Percentiles rank a stretch among this genome's conserved stretches.
phyloP scores from a whole-genome alignment of 768 basidiomycete species.

The Leccinum variicolor region DNA sequence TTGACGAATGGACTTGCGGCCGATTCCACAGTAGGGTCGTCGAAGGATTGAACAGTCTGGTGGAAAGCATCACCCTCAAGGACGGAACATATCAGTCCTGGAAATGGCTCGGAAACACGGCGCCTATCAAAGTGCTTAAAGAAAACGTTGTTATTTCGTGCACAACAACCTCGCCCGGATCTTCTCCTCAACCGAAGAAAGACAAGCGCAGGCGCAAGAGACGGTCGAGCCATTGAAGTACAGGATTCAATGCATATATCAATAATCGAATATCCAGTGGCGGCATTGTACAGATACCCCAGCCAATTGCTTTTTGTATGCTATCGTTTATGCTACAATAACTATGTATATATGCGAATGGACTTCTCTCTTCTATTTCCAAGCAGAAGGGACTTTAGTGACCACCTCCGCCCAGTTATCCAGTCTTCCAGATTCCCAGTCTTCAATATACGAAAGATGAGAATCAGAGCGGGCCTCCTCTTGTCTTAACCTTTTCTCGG shows the following conservation, averaged over 20 bases:
- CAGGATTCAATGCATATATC: neutral
- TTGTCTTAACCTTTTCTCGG: slow-evolving; percentile 76
- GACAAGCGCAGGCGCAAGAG: slow-evolving; percentile 27
- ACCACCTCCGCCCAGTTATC: slow-evolving; percentile 66
- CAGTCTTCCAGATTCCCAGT: slow-evolving; percentile 74
- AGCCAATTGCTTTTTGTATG: neutral
- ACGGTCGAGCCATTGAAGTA: slow-evolving; percentile 26
- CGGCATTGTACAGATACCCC: neutral
- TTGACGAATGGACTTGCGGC: slow-evolving; percentile 50
- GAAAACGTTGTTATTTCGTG: slow-evolving; percentile 35
- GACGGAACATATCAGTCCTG: slow-evolving; percentile 41
- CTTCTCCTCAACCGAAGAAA: slow-evolving; percentile 29
- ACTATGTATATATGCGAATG: slow-evolving; percentile 5
- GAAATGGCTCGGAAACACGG: slow-evolving; percentile 42
- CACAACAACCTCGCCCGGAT: slow-evolving; percentile 26
- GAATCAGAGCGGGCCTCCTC: slow-evolving; percentile 63
- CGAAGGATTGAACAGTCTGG: slow-evolving; percentile 37
- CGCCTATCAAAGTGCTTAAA: slow-evolving; percentile 26
- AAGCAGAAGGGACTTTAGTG: slow-evolving; percentile 72
- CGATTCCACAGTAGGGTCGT: slow-evolving; percentile 40
- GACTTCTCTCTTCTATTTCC: slow-evolving; percentile 44
- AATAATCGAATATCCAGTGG: neutral
- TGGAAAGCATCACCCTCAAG: slow-evolving; percentile 32
- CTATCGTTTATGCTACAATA: slow-evolving; percentile 6
- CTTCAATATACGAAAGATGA: slow-evolving; percentile 68